phyloP scores from a whole-genome alignment of 257 asterid genomes.

The Solanum habrochaites region DNA sequence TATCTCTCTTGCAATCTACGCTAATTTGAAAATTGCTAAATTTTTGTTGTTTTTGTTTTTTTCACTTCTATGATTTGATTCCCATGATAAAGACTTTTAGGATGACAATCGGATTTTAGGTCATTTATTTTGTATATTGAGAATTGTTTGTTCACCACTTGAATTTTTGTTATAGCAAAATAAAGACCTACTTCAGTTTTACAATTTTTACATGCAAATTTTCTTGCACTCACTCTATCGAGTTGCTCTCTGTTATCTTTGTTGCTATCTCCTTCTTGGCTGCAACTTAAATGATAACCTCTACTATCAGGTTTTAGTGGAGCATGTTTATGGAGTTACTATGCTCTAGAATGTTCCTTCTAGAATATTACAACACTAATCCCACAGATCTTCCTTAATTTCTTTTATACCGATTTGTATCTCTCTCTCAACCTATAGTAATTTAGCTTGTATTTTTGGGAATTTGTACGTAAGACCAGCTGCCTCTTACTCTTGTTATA shows the following conservation, averaged over 20 bases:
- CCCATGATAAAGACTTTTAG: neutral
- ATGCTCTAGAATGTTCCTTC: neutral
- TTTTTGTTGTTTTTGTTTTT: no score
- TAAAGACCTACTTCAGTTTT: neutral
- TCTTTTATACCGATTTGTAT: neutral
- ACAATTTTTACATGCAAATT: neutral
- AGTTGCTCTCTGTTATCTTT: no score
- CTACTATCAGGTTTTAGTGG: neutral
- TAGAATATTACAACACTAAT: neutral
- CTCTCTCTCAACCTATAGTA: neutral
- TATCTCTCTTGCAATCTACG: neutral
- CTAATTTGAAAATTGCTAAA: no score
- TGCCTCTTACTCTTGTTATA: neutral
- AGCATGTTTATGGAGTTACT: neutral
- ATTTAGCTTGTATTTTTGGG: neutral
- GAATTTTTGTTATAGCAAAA: neutral
- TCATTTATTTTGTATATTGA: no score
- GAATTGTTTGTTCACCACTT: no score
- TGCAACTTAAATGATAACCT: neutral
- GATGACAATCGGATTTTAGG: no score
- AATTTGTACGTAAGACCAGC: neutral
- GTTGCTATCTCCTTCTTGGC: neutral
- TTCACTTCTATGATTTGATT: neutral
- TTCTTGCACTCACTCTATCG: neutral
- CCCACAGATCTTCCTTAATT: neutral